phyloP scores from a whole-genome alignment of 495 filamentous ascomycete genomes.

The Hypoxylon fuscum region DNA sequence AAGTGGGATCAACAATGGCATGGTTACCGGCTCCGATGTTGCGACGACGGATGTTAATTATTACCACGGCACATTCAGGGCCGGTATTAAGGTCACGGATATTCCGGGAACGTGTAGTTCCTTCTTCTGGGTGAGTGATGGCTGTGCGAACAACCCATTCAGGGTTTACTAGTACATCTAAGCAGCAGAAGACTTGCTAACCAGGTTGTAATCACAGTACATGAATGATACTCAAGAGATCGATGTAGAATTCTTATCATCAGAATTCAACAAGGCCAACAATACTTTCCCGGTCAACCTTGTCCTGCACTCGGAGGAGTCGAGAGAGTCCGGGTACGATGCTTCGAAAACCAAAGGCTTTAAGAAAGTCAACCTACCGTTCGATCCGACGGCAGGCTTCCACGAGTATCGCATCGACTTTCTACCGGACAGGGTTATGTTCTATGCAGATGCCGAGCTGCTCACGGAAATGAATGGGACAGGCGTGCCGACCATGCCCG shows the following conservation, averaged over 20 bases:
- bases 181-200: neutral
- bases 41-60: conserved; percentile 66
- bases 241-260: conserved; percentile 78
- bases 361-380: conserved; percentile 63
- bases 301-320: conserved; percentile 71
- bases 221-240: conserved; percentile 81
- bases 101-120: conserved; percentile 74
- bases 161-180: conserved; percentile 4
- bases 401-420: conserved; percentile 86
- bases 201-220: conserved; percentile 59
- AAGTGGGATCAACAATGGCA: conserved; percentile 52
- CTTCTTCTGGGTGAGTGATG: conserved; percentile 73
- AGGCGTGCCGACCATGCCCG: conserved; percentile 64
- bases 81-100: conserved; percentile 68
- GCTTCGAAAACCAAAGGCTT: conserved; percentile 64
- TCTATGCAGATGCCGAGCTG: conserved; percentile 69
- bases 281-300: conserved; percentile 70
- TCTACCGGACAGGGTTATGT: conserved; percentile 64
- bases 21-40: conserved; percentile 69
- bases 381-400: conserved; percentile 66
- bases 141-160: neutral
- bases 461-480: conserved; percentile 63
- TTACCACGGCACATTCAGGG: conserved; percentile 71
- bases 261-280: conserved; percentile 60
- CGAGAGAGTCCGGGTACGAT: conserved; percentile 63